Conservation (phyloP, 78 protist genomes). For the Chrysochromulina tobinii region DNA sequence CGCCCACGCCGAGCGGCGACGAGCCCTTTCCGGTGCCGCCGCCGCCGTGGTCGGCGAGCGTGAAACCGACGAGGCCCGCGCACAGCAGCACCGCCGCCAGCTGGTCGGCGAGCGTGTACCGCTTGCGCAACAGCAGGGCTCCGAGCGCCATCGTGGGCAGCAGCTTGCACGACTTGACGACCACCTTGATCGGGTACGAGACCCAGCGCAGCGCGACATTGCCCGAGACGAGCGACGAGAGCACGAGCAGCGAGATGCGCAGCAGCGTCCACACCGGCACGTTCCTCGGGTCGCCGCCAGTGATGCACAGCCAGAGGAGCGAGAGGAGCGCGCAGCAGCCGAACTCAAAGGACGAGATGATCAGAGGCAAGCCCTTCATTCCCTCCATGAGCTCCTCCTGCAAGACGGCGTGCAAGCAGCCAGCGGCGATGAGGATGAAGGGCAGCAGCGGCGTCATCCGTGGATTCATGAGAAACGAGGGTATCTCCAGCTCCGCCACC, state of each 20-base stretch:
- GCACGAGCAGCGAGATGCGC: not conserved
- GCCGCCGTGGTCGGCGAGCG: not conserved
- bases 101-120: not conserved
- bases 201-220: not conserved
- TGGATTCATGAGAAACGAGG: too few relatives aligned
- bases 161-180: slow-evolving; percentile 1
- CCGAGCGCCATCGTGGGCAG: not conserved
- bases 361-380: not conserved
- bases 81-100: not conserved
- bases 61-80: not conserved
- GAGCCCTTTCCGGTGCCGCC: not conserved
- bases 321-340: not conserved
- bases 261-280: not conserved
- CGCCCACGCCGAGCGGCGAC: not conserved
- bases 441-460: too few relatives aligned
- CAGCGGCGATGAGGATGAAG: too few relatives aligned
- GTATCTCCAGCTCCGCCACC: too few relatives aligned
- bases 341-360: not conserved
- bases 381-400: too few relatives aligned
- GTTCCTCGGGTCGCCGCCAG: not conserved
- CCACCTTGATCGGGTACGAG: not conserved
- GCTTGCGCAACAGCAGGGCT: not conserved
- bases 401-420: too few relatives aligned
- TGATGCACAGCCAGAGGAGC: not conserved
- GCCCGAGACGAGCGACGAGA: not conserved